Evolutionary conservation across 768 basidiomycete genomes (phyloP), one percentile per base, ranked within the genome.

Genomic region (Dentipellis sp.): DNA sequence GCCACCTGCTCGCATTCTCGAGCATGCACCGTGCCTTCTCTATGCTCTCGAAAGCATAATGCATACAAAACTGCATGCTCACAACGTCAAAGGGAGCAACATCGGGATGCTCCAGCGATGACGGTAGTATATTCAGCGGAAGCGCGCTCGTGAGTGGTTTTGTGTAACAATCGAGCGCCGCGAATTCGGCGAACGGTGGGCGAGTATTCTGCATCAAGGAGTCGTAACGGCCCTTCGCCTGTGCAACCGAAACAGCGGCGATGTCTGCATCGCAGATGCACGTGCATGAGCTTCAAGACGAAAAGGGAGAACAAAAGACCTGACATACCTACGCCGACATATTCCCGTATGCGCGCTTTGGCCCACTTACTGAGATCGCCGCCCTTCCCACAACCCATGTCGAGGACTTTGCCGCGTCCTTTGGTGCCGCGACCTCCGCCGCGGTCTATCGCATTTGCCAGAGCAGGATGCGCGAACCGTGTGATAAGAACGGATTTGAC

Each of bases 31-130:
- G 79, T 22, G 84, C 89, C 67, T 97, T 97, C 57, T 79, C 74
- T 34, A 83, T 79, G n/a, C 80, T 87, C 69, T 98, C 94, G 68
- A 99, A 98, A 8, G 97, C 97, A 66, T 99, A 98, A 69, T 99
- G 97, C 91, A 99, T 97, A 71, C 97, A 98, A 69, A 99, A 99
- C 67, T 99, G 97, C 92, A 97, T 91, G 2, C 92, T 91, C 5
- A 98, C 93, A 56, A 93, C 91, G 65, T 98, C 97, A 66, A 97
- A 97, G 5, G 85, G 85, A 34, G 78, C 76, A n/a, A 45, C 42
- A 19, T 45, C 42, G 12, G 42, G 42, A 9, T n/a, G n/a, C 4
- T 45, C 42, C 9, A 50, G 48, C 14, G 48, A 23, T 10, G 17
- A 16, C 0, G 72, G 73, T 22, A 91, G 77, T 58, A 77, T 72